Evolutionary conservation across 495 filamentous ascomycete genomes (phyloP).

Genomic region (Aspergillus homomorphus): DNA sequence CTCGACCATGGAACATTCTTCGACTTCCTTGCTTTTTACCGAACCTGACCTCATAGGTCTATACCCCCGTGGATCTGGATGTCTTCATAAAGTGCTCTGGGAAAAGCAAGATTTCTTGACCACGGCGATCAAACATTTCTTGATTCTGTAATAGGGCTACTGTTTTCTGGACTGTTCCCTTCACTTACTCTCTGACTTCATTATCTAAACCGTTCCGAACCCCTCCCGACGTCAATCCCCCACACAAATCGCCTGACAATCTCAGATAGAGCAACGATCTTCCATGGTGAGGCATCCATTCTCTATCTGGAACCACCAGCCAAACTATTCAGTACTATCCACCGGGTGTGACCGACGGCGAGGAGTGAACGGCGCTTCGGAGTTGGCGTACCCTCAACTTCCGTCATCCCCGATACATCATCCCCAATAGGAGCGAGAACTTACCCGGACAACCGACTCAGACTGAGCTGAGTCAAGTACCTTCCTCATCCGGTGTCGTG

Average conservation of each 20-base stretch:
- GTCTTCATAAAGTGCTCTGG: not conserved
- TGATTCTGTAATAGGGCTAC: not conserved
- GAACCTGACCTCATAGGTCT: not conserved
- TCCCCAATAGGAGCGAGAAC: too few relatives aligned
- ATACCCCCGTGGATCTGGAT: not conserved
- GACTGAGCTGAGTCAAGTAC: too few relatives aligned
- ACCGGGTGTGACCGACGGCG: not conserved
- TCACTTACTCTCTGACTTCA: not conserved
- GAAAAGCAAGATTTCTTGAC: not conserved
- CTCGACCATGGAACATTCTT: not conserved
- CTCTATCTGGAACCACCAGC: not conserved
- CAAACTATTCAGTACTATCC: not conserved
- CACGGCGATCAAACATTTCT: not conserved
- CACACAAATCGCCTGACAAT: not conserved
- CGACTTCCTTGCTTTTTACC: not conserved
- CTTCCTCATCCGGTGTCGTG: not conserved
- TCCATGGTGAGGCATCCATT: not conserved
- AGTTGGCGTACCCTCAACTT: not conserved
- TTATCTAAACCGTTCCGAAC: not conserved
- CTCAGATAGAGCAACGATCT: not conserved
- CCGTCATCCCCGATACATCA: not conserved
- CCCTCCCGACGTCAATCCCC: conserved; percentile 1
- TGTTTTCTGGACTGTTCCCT: not conserved
- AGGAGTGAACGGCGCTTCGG: too few relatives aligned
- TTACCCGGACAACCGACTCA: too few relatives aligned